Evolutionary conservation across 2,329 filamentous ascomycete genomes (phyloP), one percentile per base, ranked within the genome.

Genomic region (Paecilomyces sp.): DNA sequence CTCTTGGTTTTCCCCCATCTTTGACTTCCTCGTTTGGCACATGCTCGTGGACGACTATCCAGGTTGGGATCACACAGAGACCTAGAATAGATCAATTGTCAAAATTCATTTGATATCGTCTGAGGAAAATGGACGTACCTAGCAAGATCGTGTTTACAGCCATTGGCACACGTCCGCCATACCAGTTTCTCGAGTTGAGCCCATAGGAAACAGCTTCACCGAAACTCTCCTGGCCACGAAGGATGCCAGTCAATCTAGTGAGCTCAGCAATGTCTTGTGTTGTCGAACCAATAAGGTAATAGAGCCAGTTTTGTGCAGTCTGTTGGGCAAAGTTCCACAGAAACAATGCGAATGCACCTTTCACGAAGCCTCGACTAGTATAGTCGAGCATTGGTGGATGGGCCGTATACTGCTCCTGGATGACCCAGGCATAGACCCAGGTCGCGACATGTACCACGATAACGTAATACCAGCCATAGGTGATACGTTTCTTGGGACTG

Each of bases 181-280:
- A 72, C 77, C 77, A 80, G 28, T 77, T 67, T 7, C 66, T 67
- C 1, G 76, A 77, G 52, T 80, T 79, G 24, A 80, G 60, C 0
- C 78, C 78, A 59, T 70, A 80, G 0, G 75, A 72, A 2, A 80
- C 69, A 7, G 78, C 78, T 62, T 80, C 75, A 0, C 74, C 69
- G 57, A 79, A 79, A 59, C 75, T 77, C 61, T 80, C 78, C 53
- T 80, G 77, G 0, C 78, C 77, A 8, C 77, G 68, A 3, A 80
- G 63, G 18, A 79, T 74, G 54, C 77, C 78, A 6, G 76, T 74
- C 15, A 77, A 74, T 0, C 78, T 63, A 67, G 67, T 67, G 2
- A 73, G 63, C 62, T 85, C 81, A 0, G 81, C 81, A 60, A 84
- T 83, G 56, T 83, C 83, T 57, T 84, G 79, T 0, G 81, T 83